Evolutionary conservation across 495 filamentous ascomycete species (phyloP), one percentile per base, ranked within the genome.

Genomic region (Aspergillus baeticus): DNA sequence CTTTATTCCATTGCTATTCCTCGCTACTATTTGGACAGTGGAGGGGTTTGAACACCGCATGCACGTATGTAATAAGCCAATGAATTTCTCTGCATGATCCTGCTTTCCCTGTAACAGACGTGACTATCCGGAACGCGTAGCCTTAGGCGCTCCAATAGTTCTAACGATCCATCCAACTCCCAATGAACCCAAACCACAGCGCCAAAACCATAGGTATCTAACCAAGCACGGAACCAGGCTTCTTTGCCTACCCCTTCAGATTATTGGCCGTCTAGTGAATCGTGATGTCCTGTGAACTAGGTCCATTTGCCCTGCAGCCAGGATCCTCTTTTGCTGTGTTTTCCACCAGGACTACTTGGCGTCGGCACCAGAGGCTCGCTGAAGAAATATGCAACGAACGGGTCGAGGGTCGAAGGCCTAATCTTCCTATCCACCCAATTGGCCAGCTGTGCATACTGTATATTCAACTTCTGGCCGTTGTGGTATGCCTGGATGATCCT

Each of bases 51-150:
- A 51, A 54, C 50, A 49, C 44, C 56, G 58, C 33, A 35, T 49
- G 31, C 31, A 61, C 60, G 62, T 64, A 64, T 58, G 55, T 59
- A 62, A 62, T 65, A 65, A 51, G 54, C 31, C 48, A 54, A 49
- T 44, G 49, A 45, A 55, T 52, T 35, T 1, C 10, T 29, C 26
- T 29, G 26, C 26, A 29, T 29, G 26, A 29, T 29, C 26, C 26
- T 29, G 26, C 26, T 29, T 3, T 8, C 26, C 4, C 26, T 8
- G 3, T 53, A 23, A 35, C 42, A 35, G 43, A 56, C 29, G 31
- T 33, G 22, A 52, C 15, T 34, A 7, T 42, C 26, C 14, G 26
- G 11, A 31, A 39, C 14, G 18, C 49, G 49, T 34, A 41, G 26
- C 23, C 11, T 33, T 52, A 23, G 20, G 22, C 41, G n/a, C 20